These are phyloP conservation scores for Podaxis mareebaensis DNA, from an alignment of 768 basidiomycete genomes.

Conservation along the genomic window DNA sequence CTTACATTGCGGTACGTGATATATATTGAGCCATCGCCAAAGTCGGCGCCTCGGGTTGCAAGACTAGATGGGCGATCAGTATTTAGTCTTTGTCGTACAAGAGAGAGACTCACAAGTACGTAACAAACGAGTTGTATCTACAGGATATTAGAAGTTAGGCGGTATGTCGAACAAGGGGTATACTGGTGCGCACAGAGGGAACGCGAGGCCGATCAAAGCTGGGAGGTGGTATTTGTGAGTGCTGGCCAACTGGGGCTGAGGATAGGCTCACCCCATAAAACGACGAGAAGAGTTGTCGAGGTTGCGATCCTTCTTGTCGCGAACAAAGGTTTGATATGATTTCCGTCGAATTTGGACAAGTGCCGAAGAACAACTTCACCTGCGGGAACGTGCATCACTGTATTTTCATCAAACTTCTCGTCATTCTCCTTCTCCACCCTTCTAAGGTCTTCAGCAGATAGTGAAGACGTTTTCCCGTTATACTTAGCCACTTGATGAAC, in stretches of 20 bases:
- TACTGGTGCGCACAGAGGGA: slow-evolving; percentile 46
- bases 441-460: slow-evolving; percentile 54
- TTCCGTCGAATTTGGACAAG: slow-evolving; percentile 30
- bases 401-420: not conserved
- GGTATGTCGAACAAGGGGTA: not conserved
- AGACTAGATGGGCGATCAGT: slow-evolving; percentile 40
- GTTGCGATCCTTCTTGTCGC: slow-evolving; percentile 61
- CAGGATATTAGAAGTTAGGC: not conserved
- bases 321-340: slow-evolving; percentile 62
- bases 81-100: not conserved
- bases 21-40: slow-evolving; percentile 68
- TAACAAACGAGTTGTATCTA: slow-evolving; percentile 33
- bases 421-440: slow-evolving; percentile 5
- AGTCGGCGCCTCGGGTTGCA: slow-evolving; percentile 62
- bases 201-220: slow-evolving; percentile 76
- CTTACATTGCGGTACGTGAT: slow-evolving; percentile 74
- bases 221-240: not conserved
- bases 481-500: slow-evolving; percentile 61
- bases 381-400: slow-evolving; percentile 14
- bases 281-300: slow-evolving; percentile 64
- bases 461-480: slow-evolving; percentile 49
- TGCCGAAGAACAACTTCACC: slow-evolving; percentile 30
- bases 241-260: not conserved
- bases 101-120: slow-evolving; percentile 27
- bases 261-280: slow-evolving; percentile 44